Evolutionary conservation across 1,284 basidiomycete species (phyloP).

Genomic region (Gymnopus androsaceus): DNA sequence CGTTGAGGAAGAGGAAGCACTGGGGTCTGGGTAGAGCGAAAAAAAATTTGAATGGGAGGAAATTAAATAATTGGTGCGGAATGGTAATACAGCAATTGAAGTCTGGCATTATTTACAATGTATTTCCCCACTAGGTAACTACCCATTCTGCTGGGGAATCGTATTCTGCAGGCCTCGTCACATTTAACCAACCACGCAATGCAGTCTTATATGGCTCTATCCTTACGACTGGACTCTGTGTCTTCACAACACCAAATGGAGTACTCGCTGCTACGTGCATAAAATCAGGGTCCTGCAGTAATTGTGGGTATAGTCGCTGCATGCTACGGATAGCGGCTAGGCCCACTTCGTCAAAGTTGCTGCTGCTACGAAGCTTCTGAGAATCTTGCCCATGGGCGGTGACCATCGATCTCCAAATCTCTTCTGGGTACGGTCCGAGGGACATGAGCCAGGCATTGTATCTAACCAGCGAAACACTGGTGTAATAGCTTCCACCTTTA

Average conservation of each 20-base stretch:
- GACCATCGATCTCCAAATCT: slow-evolving; percentile 7
- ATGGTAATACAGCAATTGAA: no score
- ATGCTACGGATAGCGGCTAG: slow-evolving; percentile 2
- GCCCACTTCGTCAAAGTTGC: slow-evolving; percentile 6
- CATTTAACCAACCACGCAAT: slow-evolving; percentile 3
- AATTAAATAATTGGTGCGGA: no score
- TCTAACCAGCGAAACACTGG: slow-evolving; percentile 11
- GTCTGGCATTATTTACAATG: no score
- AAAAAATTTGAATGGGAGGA: no score
- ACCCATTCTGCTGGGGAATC: background rate
- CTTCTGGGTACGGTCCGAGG: slow-evolving; percentile 1
- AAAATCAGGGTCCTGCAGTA: background rate
- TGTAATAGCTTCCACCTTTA: slow-evolving; percentile 15
- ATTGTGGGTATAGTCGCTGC: background rate
- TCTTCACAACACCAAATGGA: slow-evolving; percentile 7
- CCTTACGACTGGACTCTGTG: slow-evolving; percentile 8
- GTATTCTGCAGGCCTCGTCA: slow-evolving; percentile 8
- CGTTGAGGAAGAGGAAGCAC: no score
- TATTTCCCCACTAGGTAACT: no score
- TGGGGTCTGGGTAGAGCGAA: no score
- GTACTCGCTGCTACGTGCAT: background rate
- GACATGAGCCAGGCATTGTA: slow-evolving; percentile 11
- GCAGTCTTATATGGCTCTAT: slow-evolving; percentile 9
- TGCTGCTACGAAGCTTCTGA: background rate
- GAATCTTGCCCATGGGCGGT: background rate